Evolutionary conservation across 371 early-diverging fungal genomes (phyloP).

Genomic region (Homolaphlyctis polyrhiza): DNA sequence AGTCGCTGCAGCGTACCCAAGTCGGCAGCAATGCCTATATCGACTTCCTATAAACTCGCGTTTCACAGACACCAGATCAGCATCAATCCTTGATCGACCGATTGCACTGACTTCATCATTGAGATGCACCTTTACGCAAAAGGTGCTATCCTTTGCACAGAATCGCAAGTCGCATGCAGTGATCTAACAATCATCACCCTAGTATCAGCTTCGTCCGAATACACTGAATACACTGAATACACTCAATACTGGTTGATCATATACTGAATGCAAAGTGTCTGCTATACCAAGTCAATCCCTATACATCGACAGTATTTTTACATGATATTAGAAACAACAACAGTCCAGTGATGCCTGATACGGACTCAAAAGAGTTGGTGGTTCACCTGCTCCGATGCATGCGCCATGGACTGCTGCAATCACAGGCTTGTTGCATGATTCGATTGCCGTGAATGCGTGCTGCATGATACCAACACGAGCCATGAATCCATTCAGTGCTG

Average conservation of each 20-base stretch:
- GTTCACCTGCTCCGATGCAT: slow-evolving; percentile 79
- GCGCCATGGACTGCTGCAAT: slow-evolving; percentile 82
- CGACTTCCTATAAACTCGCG: slow-evolving; percentile 82
- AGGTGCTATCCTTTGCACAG: slow-evolving; percentile 71
- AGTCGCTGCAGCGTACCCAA: slow-evolving; percentile 86
- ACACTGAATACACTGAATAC: not conserved
- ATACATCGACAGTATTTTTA: not conserved
- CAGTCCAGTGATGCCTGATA: too few species aligned
- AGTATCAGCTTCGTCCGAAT: not conserved
- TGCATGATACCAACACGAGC: slow-evolving; percentile 21
- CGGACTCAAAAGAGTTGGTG: too few species aligned
- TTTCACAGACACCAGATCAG: not conserved
- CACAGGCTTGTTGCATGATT: slow-evolving; percentile 80
- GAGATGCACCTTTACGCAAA: slow-evolving; percentile 66
- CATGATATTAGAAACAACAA: slow-evolving; percentile 3
- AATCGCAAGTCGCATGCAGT: slow-evolving; percentile 91
- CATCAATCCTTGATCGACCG: not conserved
- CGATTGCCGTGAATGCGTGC: slow-evolving; percentile 58
- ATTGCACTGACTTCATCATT: slow-evolving; percentile 11
- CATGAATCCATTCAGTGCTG: slow-evolving; percentile 10
- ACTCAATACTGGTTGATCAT: too few species aligned
- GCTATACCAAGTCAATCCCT: too few species aligned
- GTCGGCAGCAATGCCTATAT: slow-evolving; percentile 83
- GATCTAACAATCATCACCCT: slow-evolving; percentile 72
- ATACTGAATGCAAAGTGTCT: too few species aligned